A percentile compares a stretch with the other conserved stretches of the same genome.
Conservation (phyloP, 2,329 filamentous ascomycete genomes). For the Bimuria novae-zelandiae region DNA sequence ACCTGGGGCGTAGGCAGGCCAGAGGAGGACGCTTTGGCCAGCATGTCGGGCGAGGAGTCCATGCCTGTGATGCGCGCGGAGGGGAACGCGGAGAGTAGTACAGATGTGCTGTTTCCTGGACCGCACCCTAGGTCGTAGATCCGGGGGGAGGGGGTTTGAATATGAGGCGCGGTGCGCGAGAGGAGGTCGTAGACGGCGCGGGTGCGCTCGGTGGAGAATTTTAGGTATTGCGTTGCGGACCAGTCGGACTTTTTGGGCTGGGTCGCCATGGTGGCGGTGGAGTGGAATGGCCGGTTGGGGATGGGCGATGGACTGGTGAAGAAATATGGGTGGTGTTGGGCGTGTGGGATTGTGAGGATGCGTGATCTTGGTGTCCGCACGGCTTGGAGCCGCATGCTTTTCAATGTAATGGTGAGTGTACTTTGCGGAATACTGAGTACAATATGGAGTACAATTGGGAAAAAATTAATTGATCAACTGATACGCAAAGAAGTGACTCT, state of each 20-base stretch:
- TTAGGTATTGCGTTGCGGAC: slow-evolving; percentile 62
- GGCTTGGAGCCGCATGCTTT: too few species aligned
- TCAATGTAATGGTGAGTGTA: too few species aligned
- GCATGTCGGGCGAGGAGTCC: slow-evolving; percentile 62
- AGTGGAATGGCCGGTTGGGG: too few species aligned
- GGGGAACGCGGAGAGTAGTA: slow-evolving; percentile 56
- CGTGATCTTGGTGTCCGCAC: too few species aligned
- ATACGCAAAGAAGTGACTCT: too few species aligned
- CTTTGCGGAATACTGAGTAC: too few species aligned
- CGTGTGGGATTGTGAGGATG: too few species aligned
- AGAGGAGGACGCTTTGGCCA: slow-evolving; percentile 52
- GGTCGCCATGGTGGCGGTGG: too few species aligned
- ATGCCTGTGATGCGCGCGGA: slow-evolving; percentile 55
- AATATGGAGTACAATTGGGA: too few species aligned
- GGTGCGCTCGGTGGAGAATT: slow-evolving; percentile 59
- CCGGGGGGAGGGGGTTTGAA: slow-evolving; percentile 32
- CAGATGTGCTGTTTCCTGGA: slow-evolving; percentile 62
- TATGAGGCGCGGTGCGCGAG: slow-evolving; percentile 49
- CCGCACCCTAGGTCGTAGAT: slow-evolving; percentile 66
- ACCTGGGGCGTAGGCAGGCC: slow-evolving; percentile 42
- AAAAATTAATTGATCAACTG: too few species aligned
- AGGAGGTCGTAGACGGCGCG: slow-evolving; percentile 60
- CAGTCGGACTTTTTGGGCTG: slow-evolving; percentile 47
- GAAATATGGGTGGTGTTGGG: too few species aligned
- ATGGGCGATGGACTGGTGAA: too few species aligned